phyloP scores from a whole-genome alignment of 805 yeast genomes.

The Ogataea salicorniae region DNA sequence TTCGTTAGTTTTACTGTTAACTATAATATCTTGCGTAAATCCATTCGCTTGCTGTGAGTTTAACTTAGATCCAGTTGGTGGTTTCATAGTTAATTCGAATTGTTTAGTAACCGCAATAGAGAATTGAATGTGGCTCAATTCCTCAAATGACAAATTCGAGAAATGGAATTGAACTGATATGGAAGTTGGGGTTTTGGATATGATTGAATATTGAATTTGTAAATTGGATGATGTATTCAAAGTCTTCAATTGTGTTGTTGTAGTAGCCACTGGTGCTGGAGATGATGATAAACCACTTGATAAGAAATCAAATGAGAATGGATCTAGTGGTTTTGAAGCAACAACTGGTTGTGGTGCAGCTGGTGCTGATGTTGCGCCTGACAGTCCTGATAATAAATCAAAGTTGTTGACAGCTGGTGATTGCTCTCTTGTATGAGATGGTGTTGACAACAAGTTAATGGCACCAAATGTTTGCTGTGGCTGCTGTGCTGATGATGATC shows the following conservation, averaged over 20 bases:
- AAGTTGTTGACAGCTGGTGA: slow-evolving; percentile 12
- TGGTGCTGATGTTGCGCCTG: slow-evolving; percentile 3
- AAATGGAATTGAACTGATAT: slow-evolving; percentile 20
- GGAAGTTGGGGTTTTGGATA: slow-evolving; percentile 14
- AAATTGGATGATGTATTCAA: slow-evolving; percentile 18
- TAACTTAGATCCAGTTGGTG: slow-evolving; percentile 22
- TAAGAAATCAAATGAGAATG: slow-evolving; percentile 31
- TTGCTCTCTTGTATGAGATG: slow-evolving; percentile 17
- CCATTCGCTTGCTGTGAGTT: slow-evolving; percentile 15
- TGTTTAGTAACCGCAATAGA: slow-evolving; percentile 32
- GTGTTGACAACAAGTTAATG: slow-evolving; percentile 28
- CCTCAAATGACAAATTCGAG: slow-evolving; percentile 34
- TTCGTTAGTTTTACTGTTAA: slow-evolving; percentile 13
- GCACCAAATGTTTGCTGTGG: slow-evolving; percentile 21
- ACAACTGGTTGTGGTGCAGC: not conserved
- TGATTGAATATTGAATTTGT: slow-evolving; percentile 22
- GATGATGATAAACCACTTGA: slow-evolving; percentile 4
- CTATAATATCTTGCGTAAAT: slow-evolving; percentile 22
- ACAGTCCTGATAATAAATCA: slow-evolving; percentile 9
- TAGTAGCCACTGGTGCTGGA: slow-evolving; percentile 4
- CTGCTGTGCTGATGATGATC: slow-evolving; percentile 1
- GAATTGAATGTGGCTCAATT: slow-evolving; percentile 43
- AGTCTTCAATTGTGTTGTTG: not conserved
- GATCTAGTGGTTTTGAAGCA: slow-evolving; percentile 23
- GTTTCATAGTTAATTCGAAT: slow-evolving; percentile 24